Base-by-base conservation (phyloP, 306 rosid species). In the Carpinus viminea region DNA sequence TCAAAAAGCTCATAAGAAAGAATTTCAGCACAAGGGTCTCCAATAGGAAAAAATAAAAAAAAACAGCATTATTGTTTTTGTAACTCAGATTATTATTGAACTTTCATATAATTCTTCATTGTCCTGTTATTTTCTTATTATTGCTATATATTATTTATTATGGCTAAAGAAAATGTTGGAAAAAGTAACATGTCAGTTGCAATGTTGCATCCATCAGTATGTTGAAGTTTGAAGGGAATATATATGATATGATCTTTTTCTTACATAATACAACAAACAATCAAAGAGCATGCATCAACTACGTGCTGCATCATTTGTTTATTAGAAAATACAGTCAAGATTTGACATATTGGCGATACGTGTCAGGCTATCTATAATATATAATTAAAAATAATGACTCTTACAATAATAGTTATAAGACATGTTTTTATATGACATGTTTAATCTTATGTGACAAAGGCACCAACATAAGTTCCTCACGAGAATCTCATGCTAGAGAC, bases 361-460 rank as follows among this genome's bases (percentile, higher is more conserved):
- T 31, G n/a, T 31, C 69, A 62, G 45, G 38, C 5, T 62, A 13
- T 34, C 69, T 62, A 62, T 3, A 13, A 62, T 31, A 62, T 62
- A 13, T 62, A 16, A 34, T 62, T 34, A 15, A 16, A 31, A 31
- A 28, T 13, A 8, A 55, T 17, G n/a, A 4, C 61, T 55, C 28
- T 55, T 7, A 18, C 6, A n/a, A 56, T 13, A 16, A 16, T 31
- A 31, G n/a, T 5, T 12, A 28, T 12, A 26, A 24, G 26, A 57
- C 68, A 31, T 28, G 69, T 62, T 61, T 62, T n/a, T n/a, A n/a
- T 12, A 26, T 59, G 26, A 57, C 68, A 31, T 28, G 69, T 62
- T 61, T 62, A 62, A 28, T 68, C 48, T 41, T 18, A 41, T 10
- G 13, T 24, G 36, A 59, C 7, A 59, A 59, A 57, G 36, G 65